Evolutionary conservation across 2,329 filamentous ascomycete genomes (phyloP), one percentile per base, ranked within the genome.

Genomic region (Stachybotrys echinatus): DNA sequence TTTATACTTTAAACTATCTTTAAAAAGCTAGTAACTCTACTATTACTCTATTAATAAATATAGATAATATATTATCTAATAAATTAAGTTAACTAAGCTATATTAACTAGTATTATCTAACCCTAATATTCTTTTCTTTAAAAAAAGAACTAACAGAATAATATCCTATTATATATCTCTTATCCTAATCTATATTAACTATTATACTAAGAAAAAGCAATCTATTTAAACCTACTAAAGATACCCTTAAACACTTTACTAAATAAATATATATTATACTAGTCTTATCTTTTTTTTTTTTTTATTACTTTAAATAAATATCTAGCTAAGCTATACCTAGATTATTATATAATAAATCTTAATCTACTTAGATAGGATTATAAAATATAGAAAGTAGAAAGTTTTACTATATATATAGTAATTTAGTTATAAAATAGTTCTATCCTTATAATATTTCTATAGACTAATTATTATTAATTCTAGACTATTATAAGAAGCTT

Each of bases 401-500:
- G 19, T 6, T 7, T 42, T 17, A n/a, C 19, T n/a, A 20, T n/a
- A 18, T 20, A 7, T 6, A 42, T 18, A 42, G 38, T 20, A 7
- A 42, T 18, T 20, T 17, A 18, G 19, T 17, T 7, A 17, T 18
- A 18, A 42, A 17, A 7, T 7, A n/a, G 7, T 20, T n/a, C 17
- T 17, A 42, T 42, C 38, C 38, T 42, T 17, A 18, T 7, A 17
- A 42, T 42, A 20, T 42, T n/a, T n/a, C 17, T 8, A 20, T 7
- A 20, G 17, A 17, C 17, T 17, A 20, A n/a, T 7, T 17, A 42
- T 8, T 6, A 42, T 17, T 17, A n/a, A n/a, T 42, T 7, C 17
- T 18, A 17, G 38, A 42, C 12, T 43, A 38, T 23, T 53, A 42
- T 20, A 65, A 68, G 42, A 39, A 59, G n/a, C 61, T 61, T 12